Percentiles rank a stretch among this genome's conserved stretches.
Evolutionary conservation across 805 yeast genomes (phyloP).

Genomic region (Millerozyma acaciae): DNA sequence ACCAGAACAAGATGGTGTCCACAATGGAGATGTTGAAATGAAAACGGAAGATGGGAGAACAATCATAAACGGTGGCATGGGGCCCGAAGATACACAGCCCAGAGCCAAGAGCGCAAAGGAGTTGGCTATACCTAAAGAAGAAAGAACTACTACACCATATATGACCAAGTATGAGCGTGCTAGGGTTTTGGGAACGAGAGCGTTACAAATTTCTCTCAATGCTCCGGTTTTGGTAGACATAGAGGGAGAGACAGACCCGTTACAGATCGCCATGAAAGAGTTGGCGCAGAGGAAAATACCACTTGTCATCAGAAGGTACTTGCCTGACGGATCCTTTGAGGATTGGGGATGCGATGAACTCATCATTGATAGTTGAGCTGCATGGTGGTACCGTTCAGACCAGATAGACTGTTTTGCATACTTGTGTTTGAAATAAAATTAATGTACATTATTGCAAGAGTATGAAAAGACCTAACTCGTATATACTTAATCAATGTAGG

Average conservation of each 20-base stretch:
- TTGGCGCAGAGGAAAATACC: constrained; percentile 93
- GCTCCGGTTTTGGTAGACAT: constrained; percentile 97
- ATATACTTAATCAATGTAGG: constrained; percentile 38
- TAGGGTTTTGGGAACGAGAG: constrained; percentile 94
- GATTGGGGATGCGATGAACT: constrained; percentile 99
- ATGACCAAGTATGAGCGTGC: constrained; percentile 99
- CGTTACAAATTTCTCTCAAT: constrained; percentile 94
- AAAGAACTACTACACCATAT: constrained; percentile 94
- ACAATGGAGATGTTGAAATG: constrained; percentile 39
- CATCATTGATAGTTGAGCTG: constrained; percentile 67
- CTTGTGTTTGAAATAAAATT: not conserved
- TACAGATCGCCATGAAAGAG: constrained; percentile 97
- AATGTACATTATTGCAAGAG: constrained; percentile 1
- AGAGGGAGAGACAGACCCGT: constrained; percentile 98
- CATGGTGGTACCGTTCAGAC: not conserved
- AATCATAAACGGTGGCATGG: constrained; percentile 66
- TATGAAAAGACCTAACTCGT: no score
- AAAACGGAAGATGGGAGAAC: constrained; percentile 68
- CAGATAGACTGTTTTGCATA: not conserved
- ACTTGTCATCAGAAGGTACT: constrained; percentile 87
- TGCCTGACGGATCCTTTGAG: constrained; percentile 95
- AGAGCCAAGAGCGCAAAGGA: constrained; percentile 67
- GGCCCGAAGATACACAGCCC: constrained; percentile 48
- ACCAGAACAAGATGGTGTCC: constrained; percentile 26
- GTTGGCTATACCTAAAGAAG: constrained; percentile 83